These are phyloP conservation scores for Kuraishia floccosa DNA, from an alignment of 805 yeast genomes.

Conservation along the genomic window DNA sequence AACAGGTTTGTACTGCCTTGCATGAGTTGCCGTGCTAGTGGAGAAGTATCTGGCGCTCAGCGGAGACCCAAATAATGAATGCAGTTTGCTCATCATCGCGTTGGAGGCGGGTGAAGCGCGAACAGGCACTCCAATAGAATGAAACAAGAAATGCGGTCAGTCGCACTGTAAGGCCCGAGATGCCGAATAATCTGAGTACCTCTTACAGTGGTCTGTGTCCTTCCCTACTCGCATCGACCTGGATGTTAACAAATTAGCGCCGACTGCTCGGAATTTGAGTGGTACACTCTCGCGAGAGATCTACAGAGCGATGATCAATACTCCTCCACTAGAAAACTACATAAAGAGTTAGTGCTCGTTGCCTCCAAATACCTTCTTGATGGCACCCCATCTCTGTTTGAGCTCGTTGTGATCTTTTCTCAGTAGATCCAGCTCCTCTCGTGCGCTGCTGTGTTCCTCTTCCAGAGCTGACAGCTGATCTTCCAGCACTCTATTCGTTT, in stretches of 20 bases:
- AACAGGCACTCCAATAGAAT: neutral
- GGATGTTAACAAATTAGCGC: no score
- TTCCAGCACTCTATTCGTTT: slow-evolving; percentile 43
- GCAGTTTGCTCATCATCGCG: neutral
- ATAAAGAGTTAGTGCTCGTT: neutral
- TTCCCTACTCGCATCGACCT: no score
- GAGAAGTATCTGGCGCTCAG: slow-evolving; percentile 12
- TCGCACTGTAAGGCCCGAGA: no score
- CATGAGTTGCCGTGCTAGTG: slow-evolving; percentile 7
- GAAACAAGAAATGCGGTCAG: no score
- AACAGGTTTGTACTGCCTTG: slow-evolving; percentile 24
- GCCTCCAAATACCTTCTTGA: slow-evolving; percentile 15
- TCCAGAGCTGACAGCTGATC: slow-evolving; percentile 36
- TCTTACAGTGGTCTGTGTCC: no score
- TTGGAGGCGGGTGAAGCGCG: neutral
- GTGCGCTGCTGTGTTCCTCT: slow-evolving; percentile 10
- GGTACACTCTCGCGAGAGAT: no score
- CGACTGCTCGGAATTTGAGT: no score
- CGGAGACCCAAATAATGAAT: no score
- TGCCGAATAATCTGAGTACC: no score
- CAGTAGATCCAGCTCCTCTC: slow-evolving; percentile 22
- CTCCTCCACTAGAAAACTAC: no score
- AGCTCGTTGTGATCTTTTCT: slow-evolving; percentile 17
- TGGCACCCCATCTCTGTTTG: slow-evolving; percentile 19
- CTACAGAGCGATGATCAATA: no score